A percentile compares a stretch with the other conserved stretches of the same genome.
Evolutionary conservation across 768 basidiomycete genomes (phyloP).

Genomic region (Xanthoconium stramineum): DNA sequence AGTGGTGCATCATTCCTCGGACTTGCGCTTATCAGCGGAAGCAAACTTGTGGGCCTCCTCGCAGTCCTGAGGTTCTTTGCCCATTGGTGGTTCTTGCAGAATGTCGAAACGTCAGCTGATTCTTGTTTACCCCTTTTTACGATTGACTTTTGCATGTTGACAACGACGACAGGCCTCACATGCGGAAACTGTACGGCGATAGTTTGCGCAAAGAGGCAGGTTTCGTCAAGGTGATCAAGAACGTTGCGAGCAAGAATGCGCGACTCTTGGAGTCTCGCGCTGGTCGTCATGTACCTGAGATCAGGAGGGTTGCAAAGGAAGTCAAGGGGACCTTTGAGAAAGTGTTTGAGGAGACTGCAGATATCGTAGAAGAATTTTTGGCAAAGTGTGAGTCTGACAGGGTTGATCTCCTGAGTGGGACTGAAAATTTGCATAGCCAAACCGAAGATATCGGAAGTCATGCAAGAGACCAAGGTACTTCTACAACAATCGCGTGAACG

Average conservation of each 20-base stretch:
- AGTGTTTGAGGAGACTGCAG: conserved; percentile 91
- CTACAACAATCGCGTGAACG: conserved; percentile 88
- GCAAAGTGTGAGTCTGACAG: conserved; percentile 66
- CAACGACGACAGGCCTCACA: conserved; percentile 74
- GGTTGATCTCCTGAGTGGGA: neutral
- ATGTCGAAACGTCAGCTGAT: conserved; percentile 78
- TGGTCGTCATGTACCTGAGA: conserved; percentile 78
- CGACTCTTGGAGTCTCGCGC: conserved; percentile 71
- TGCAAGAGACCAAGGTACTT: conserved; percentile 89
- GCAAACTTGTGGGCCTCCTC: conserved; percentile 83
- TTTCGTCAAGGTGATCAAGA: conserved; percentile 97
- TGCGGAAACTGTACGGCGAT: conserved; percentile 94
- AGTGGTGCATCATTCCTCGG: conserved; percentile 96
- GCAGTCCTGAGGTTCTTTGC: conserved; percentile 83
- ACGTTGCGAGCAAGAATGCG: conserved; percentile 81
- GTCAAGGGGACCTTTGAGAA: conserved; percentile 95
- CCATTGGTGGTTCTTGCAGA: conserved; percentile 95
- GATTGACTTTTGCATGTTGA: neutral
- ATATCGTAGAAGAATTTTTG: conserved; percentile 91
- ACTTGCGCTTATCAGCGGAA: conserved; percentile 85
- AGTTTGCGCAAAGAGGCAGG: conserved; percentile 94
- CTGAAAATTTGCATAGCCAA: conserved; percentile 51
- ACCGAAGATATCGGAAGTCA: conserved; percentile 82
- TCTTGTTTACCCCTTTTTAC: neutral
- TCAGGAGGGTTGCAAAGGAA: conserved; percentile 81